Percentiles rank a stretch among this genome's conserved stretches.
Conservation (phyloP, 2,329 filamentous ascomycete species). For the Teratosphaeria viscida region DNA sequence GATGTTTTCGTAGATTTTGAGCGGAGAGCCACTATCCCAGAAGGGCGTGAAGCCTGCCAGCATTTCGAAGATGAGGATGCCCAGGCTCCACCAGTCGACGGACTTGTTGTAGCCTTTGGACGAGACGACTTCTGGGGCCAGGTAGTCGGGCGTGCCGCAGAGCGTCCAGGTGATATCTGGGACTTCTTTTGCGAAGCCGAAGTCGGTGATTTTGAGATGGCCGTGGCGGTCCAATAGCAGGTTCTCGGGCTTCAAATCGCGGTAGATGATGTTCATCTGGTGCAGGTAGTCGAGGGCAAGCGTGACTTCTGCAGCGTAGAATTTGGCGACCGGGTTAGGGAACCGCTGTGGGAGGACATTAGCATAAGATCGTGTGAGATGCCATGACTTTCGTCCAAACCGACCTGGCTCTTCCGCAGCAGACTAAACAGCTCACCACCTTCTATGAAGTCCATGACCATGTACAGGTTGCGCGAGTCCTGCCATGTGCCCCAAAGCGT, state of each 20-base stretch:
- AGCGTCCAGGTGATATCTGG: slow-evolving; percentile 99
- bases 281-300: slow-evolving; percentile 92
- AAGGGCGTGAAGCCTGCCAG: slow-evolving; percentile 97
- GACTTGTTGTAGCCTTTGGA: slow-evolving; percentile 99
- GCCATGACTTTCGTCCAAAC: slow-evolving; percentile 19
- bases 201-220: slow-evolving; percentile 86
- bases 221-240: slow-evolving; percentile 75
- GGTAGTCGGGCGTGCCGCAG: slow-evolving; percentile 93
- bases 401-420: slow-evolving; percentile 81
- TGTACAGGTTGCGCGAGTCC: slow-evolving; percentile 90
- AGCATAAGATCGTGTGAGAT: not conserved
- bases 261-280: slow-evolving; percentile 91
- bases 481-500: slow-evolving; percentile 98
- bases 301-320: slow-evolving; percentile 96
- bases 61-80: slow-evolving; percentile 99
- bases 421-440: slow-evolving; percentile 95
- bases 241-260: slow-evolving; percentile 95
- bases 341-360: slow-evolving; percentile 60
- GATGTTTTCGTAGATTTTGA: slow-evolving; percentile 99
- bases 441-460: slow-evolving; percentile 99
- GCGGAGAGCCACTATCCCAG: slow-evolving; percentile 94
- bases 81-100: slow-evolving; percentile 98
- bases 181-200: slow-evolving; percentile 96
- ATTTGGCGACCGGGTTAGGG: slow-evolving; percentile 96
- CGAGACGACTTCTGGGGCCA: slow-evolving; percentile 95